Conservation (phyloP, 495 filamentous ascomycete genomes). For the Daldinia childiae region DNA sequence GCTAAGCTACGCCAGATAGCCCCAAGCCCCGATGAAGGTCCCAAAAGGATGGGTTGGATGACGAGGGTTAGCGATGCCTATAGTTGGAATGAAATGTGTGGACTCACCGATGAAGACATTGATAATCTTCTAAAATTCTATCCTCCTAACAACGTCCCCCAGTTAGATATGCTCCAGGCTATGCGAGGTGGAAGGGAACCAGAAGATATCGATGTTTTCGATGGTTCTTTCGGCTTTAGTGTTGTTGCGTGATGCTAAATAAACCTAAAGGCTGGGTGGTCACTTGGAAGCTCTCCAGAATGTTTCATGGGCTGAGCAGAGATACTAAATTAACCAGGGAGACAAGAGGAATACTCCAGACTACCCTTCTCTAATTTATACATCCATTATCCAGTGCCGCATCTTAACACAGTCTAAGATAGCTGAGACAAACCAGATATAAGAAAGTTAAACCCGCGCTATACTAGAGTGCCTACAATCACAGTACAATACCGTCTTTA, state of each 20-base stretch:
- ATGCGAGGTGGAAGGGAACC: slow-evolving; percentile 59
- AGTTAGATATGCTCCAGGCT: slow-evolving; percentile 58
- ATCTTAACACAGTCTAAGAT: not conserved
- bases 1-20: slow-evolving; percentile 81
- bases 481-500: not conserved
- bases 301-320: not conserved
- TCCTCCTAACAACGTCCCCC: slow-evolving; percentile 58
- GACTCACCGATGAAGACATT: slow-evolving; percentile 88
- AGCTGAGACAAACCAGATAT: not conserved
- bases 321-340: not conserved
- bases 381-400: not conserved
- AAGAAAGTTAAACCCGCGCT: not conserved
- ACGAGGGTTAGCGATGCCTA: slow-evolving; percentile 88
- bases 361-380: not conserved
- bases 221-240: slow-evolving; percentile 68
- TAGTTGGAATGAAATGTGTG: slow-evolving; percentile 83
- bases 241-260: slow-evolving; percentile 54
- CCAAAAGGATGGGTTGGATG: slow-evolving; percentile 97
- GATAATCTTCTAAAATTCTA: slow-evolving; percentile 77
- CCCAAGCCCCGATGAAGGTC: slow-evolving; percentile 74
- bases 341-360: not conserved
- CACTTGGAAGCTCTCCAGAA: not conserved
- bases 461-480: not conserved
- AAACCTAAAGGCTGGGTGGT: no score
- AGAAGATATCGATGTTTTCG: slow-evolving; percentile 61